Conservation (phyloP, 1,284 basidiomycete genomes). For the Rhodotorula sp. region DNA sequence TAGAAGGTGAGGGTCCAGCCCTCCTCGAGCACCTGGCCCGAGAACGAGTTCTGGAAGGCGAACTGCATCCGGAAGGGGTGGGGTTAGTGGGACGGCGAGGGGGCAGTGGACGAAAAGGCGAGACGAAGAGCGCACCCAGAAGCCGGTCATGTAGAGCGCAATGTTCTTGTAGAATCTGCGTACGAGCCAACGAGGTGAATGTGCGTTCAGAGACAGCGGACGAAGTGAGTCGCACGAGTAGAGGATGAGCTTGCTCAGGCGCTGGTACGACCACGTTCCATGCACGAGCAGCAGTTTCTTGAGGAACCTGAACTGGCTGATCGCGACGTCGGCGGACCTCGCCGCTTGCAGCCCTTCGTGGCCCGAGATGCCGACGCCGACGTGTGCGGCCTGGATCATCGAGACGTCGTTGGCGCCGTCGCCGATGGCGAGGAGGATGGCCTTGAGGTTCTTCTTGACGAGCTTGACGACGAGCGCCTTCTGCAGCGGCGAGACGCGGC, state of each 20-base stretch:
- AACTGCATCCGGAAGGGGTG: constrained; percentile 61
- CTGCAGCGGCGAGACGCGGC: constrained; percentile 95
- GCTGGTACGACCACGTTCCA: constrained; percentile 96
- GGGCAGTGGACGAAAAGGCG: too few species aligned
- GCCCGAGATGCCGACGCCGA: constrained; percentile 97
- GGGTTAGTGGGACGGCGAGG: too few species aligned
- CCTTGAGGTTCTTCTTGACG: constrained; percentile 92
- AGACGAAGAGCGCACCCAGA: constrained; percentile 37
- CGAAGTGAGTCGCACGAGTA: constrained; percentile 39
- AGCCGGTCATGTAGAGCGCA: constrained; percentile 83
- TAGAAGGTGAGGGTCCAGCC: constrained; percentile 86
- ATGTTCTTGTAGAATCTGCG: constrained; percentile 68
- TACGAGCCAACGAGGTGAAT: background rate
- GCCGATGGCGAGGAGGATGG: constrained; percentile 89
- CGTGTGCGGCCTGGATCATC: constrained; percentile 67
- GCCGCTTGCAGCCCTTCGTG: constrained; percentile 98
- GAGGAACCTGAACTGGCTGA: constrained; percentile 96
- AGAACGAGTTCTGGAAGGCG: constrained; percentile 98
- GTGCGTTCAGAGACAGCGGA: too few species aligned
- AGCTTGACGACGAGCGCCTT: constrained; percentile 98
- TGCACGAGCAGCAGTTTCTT: constrained; percentile 96
- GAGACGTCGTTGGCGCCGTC: constrained; percentile 64
- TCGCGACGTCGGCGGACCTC: constrained; percentile 92
- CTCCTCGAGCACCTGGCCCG: constrained; percentile 96
- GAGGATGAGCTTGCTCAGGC: constrained; percentile 91